These are phyloP conservation scores for Candida namnaoensis DNA, from an alignment of 805 yeast genomes.

Conservation along the genomic window DNA sequence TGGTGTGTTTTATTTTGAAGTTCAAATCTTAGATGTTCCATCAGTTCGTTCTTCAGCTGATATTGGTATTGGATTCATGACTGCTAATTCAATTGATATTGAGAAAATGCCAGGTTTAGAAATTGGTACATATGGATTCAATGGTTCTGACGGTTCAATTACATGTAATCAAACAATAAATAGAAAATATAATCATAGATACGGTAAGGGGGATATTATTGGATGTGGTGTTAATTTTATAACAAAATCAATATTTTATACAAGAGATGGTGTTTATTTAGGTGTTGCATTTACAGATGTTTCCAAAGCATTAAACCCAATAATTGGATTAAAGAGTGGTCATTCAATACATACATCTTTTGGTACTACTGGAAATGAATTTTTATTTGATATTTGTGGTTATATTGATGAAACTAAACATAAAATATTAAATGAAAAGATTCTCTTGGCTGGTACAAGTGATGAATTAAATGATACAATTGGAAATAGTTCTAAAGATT, in stretches of 20 bases:
- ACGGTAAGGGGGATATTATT: conserved; percentile 52
- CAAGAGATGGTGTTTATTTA: conserved; percentile 68
- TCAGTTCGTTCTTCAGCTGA: conserved; percentile 23
- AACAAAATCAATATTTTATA: conserved; percentile 57
- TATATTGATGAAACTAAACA: conserved; percentile 40
- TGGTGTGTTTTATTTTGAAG: conserved; percentile 45
- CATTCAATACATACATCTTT: conserved; percentile 25
- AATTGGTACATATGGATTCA: conserved; percentile 40
- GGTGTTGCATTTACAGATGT: conserved; percentile 47
- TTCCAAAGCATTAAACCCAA: conserved; percentile 35
- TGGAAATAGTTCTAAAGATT: conserved; percentile 5
- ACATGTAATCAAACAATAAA: conserved; percentile 28
- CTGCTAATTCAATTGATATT: conserved; percentile 15
- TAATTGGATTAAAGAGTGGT: conserved; percentile 29
- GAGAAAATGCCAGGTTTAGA: conserved; percentile 40
- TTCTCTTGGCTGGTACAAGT: conserved; percentile 10
- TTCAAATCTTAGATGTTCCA: conserved; percentile 27
- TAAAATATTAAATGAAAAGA: conserved; percentile 18
- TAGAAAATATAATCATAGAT: conserved; percentile 32
- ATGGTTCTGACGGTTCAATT: conserved; percentile 41
- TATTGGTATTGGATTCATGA: conserved; percentile 37
- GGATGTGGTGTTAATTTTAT: conserved; percentile 81
- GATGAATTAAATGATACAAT: conserved; percentile 1
- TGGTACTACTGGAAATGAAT: conserved; percentile 37
- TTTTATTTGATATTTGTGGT: conserved; percentile 50